Conservation (phyloP, 2,329 filamentous ascomycete genomes). For the Penicillium sp. region DNA sequence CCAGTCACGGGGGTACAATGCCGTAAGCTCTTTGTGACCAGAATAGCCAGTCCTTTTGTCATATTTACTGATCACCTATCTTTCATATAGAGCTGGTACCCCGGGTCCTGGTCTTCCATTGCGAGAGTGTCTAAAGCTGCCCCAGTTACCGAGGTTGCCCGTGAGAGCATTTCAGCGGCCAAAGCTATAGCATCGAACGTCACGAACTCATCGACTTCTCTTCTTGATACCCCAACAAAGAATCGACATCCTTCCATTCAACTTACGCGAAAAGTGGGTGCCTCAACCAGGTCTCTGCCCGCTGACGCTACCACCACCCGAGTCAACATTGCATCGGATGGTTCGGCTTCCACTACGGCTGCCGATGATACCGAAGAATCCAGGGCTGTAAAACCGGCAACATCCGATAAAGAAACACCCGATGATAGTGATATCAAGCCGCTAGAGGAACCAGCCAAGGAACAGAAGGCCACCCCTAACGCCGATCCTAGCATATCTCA, state of each 20-base stretch:
- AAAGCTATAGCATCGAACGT: constrained; percentile 39
- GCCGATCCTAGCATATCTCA: constrained; percentile 16
- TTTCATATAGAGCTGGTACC: constrained; percentile 44
- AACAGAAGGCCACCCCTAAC: constrained; percentile 18
- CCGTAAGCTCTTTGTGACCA: constrained; percentile 29
- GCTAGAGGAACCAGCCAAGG: constrained; percentile 19
- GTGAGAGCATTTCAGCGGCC: constrained; percentile 50
- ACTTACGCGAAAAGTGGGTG: constrained; percentile 43
- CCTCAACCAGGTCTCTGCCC: constrained; percentile 47
- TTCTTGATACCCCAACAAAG: constrained; percentile 28
- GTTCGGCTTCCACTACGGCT: constrained; percentile 34
- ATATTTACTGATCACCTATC: constrained; percentile 13
- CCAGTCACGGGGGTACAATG: constrained; percentile 27
- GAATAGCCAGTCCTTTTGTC: not conserved
- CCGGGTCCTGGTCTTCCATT: constrained; percentile 45
- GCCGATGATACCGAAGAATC: constrained; percentile 22
- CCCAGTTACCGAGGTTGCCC: constrained; percentile 51
- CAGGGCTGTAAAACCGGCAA: constrained; percentile 9
- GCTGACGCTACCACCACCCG: constrained; percentile 47
- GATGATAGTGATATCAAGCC: constrained; percentile 13
- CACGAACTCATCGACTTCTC: constrained; percentile 33
- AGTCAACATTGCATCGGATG: constrained; percentile 47
- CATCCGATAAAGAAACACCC: constrained; percentile 22
- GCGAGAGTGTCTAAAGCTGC: constrained; percentile 46
- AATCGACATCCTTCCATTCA: constrained; percentile 41